These are phyloP conservation scores for Galerina sulciceps DNA, from an alignment of 768 basidiomycete genomes.

Conservation along the genomic window DNA sequence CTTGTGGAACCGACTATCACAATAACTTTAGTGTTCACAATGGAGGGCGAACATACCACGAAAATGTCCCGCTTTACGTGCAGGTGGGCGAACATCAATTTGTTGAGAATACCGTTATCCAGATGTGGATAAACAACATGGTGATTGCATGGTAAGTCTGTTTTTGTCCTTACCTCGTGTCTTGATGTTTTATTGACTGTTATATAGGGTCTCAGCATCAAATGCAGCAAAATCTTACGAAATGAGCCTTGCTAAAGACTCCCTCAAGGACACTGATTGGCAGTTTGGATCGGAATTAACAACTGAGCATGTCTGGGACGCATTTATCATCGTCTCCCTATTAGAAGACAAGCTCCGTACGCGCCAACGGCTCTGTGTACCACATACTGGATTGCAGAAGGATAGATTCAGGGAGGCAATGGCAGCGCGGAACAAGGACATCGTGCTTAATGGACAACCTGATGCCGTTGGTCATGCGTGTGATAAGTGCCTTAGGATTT, in stretches of 20 bases:
- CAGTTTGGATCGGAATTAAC: conserved; percentile 22
- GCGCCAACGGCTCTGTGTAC: conserved; percentile 16
- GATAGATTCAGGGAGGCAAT: conserved; percentile 30
- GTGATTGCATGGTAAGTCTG: conserved; percentile 24
- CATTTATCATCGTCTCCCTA: conserved; percentile 27
- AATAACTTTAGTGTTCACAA: neutral
- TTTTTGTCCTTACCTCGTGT: neutral
- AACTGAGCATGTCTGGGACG: conserved; percentile 34
- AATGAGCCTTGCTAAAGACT: neutral
- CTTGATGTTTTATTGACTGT: neutral
- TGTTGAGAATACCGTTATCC: conserved; percentile 21
- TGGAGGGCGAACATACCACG: conserved; percentile 21
- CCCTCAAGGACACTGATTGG: conserved; percentile 22
- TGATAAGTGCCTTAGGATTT: conserved; percentile 25
- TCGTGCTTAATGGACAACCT: conserved; percentile 26
- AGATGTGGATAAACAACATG: conserved; percentile 20
- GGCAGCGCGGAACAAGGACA: conserved; percentile 23
- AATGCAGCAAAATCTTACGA: conserved; percentile 4
- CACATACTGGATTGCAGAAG: conserved; percentile 27
- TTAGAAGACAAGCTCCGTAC: conserved; percentile 23
- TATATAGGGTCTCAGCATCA: conserved; percentile 14
- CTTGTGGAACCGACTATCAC: conserved; percentile 4
- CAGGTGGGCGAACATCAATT: conserved; percentile 32
- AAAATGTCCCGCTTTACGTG: conserved; percentile 18
- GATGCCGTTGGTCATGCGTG: conserved; percentile 29